Percentiles rank a stretch among this genome's conserved stretches.
These are phyloP conservation scores for Acidomyces sp. DNA, from an alignment of 495 filamentous ascomycete genomes.

Conservation along the genomic window DNA sequence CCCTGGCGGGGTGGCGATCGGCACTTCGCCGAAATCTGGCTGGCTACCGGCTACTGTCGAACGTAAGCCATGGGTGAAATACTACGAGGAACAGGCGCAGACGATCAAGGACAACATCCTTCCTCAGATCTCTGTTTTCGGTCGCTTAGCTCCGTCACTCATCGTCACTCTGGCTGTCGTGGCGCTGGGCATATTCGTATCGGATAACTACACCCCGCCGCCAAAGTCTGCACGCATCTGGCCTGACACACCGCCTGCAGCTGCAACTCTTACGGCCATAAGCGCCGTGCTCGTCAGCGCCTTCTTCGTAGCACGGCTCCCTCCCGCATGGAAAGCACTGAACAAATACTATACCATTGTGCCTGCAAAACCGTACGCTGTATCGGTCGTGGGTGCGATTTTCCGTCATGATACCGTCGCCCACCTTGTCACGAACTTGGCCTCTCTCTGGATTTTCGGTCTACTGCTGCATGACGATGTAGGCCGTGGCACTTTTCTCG, in stretches of 20 bases:
- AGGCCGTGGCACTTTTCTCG: slow-evolving; percentile 71
- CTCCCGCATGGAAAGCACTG: slow-evolving; percentile 56
- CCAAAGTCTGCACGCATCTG: slow-evolving; percentile 45
- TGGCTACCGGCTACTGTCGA: slow-evolving; percentile 7
- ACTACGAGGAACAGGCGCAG: slow-evolving; percentile 20
- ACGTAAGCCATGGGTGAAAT: slow-evolving; percentile 21
- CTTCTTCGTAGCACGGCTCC: slow-evolving; percentile 52
- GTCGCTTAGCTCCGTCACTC: slow-evolving; percentile 54
- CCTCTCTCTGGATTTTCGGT: slow-evolving; percentile 45
- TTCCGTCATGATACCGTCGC: slow-evolving; percentile 63
- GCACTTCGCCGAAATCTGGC: background rate
- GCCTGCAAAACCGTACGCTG: slow-evolving; percentile 51
- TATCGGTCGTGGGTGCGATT: slow-evolving; percentile 51
- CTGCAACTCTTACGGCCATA: slow-evolving; percentile 59
- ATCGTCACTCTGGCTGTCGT: slow-evolving; percentile 42
- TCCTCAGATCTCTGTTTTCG: slow-evolving; percentile 21
- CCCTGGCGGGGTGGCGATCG: slow-evolving; percentile 6
- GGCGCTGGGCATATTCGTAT: slow-evolving; percentile 40
- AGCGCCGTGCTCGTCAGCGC: slow-evolving; percentile 51
- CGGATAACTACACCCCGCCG: slow-evolving; percentile 51
- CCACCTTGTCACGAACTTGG: slow-evolving; percentile 65
- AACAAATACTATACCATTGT: slow-evolving; percentile 68
- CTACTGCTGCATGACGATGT: slow-evolving; percentile 62
- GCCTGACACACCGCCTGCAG: slow-evolving; percentile 62
- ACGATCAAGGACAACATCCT: slow-evolving; percentile 13